phyloP scores from a whole-genome alignment of 495 filamentous ascomycete species.

The Penicillium tannophilum region DNA sequence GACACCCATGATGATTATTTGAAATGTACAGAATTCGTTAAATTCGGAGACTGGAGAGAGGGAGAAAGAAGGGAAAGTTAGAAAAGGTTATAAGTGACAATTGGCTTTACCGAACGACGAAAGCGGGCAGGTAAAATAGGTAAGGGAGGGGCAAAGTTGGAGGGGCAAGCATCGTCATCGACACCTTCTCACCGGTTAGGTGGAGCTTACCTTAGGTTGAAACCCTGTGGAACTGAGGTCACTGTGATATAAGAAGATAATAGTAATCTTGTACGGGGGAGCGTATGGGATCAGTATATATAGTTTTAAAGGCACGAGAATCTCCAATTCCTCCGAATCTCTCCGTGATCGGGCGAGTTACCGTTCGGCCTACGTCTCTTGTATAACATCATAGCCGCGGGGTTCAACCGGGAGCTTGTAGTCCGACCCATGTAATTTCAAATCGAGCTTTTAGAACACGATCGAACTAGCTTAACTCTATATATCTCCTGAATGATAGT shows the following conservation, averaged over 20 bases:
- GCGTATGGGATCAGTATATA: background rate
- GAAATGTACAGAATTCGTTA: constrained; percentile 15
- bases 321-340: constrained; percentile 4
- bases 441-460: too few relatives aligned
- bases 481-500: too few relatives aligned
- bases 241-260: constrained; percentile 26
- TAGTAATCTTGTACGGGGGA: background rate
- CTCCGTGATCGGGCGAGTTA: constrained; percentile 1
- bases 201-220: constrained; percentile 11
- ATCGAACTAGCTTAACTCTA: background rate
- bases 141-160: constrained; percentile 24
- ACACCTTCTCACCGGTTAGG: constrained; percentile 27
- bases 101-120: constrained; percentile 28
- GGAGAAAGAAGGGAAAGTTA: constrained; percentile 16
- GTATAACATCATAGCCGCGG: constrained; percentile 9
- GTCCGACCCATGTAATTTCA: too few relatives aligned
- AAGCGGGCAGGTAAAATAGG: constrained; percentile 32
- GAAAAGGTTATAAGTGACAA: constrained; percentile 9
- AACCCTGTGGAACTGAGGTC: constrained; percentile 27
- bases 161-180: constrained; percentile 34
- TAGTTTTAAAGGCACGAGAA: background rate
- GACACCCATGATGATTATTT: constrained; percentile 55
- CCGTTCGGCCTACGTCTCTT: constrained; percentile 3
- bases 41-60: constrained; percentile 7
- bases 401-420: background rate